Evolutionary conservation across 805 yeast genomes (phyloP).

Genomic region (Metschnikowia hibisci): DNA sequence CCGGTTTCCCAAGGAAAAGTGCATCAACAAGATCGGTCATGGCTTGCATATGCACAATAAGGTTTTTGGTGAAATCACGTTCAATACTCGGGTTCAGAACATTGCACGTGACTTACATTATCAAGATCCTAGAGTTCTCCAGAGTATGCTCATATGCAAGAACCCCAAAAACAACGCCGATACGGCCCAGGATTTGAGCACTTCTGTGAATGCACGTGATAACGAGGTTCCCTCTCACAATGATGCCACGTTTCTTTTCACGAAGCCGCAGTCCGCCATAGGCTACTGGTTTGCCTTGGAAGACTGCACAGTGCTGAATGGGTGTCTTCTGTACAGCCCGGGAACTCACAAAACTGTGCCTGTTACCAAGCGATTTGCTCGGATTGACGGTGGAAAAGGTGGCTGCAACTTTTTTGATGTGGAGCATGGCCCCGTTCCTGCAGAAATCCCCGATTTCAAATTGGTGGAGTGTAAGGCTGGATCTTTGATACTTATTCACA

Average conservation of each 20-base stretch:
- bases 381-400: slow-evolving; percentile 41
- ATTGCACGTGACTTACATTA: slow-evolving; percentile 53
- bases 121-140: slow-evolving; percentile 66
- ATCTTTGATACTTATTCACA: slow-evolving; percentile 64
- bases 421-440: slow-evolving; percentile 19
- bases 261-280: slow-evolving; percentile 65
- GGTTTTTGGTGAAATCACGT: slow-evolving; percentile 47
- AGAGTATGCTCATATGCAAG: slow-evolving; percentile 75
- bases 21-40: slow-evolving; percentile 79
- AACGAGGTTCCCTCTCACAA: slow-evolving; percentile 73
- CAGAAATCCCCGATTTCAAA: slow-evolving; percentile 41
- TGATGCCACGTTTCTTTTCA: slow-evolving; percentile 69
- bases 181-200: not conserved
- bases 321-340: slow-evolving; percentile 65
- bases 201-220: slow-evolving; percentile 26
- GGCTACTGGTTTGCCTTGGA: slow-evolving; percentile 85
- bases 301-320: slow-evolving; percentile 63
- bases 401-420: slow-evolving; percentile 56
- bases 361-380: slow-evolving; percentile 60
- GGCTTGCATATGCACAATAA: slow-evolving; percentile 60
- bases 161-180: slow-evolving; percentile 43
- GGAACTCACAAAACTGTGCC: slow-evolving; percentile 63
- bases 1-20: slow-evolving; percentile 46
- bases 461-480: slow-evolving; percentile 67
- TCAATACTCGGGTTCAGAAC: slow-evolving; percentile 44